Base-by-base conservation (phyloP, 257 asterid genomes). In the Fraxinus cuspidata region DNA sequence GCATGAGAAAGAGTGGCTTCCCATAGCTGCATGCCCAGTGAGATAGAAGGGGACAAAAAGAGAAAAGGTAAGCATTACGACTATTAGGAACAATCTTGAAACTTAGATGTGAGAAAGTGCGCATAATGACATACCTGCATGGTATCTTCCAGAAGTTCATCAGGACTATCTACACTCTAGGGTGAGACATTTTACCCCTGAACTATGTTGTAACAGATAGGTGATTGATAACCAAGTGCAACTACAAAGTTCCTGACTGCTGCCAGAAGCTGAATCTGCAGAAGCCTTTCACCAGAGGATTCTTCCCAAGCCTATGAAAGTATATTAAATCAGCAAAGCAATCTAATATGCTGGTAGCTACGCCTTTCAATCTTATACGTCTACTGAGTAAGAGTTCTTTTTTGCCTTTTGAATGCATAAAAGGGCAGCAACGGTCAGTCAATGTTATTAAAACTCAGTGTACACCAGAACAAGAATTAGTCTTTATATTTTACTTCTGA, bases 201-300 rank as follows among this genome's bases (percentile, higher is more conserved):
- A n/a, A n/a, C 88, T 84, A 89, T 82, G 90, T 75, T 89, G 90
- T 93, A 96, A 75, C 92, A 89, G 73, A 84, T 85, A 77, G 97
- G 89, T 71, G 97, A 93, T 81, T 93, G 97, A 83, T 87, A 86
- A 78, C 97, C 98, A 72, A 96, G 96, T 76, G 99, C 94, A 81
- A 84, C 87, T 16, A 96, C 92, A 78, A 93, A 93, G 89, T 92
- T 93, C 87, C 90, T 96, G 63, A 93, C 85, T 66, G 99, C 97
- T 73, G 90, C 67, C 81, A 96, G 99, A 81, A 96, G 98, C 90
- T 96, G 99, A 87, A 96, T 96, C 91, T 93, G 97, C 89, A 96
- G 87, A 86, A 96, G 98, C 84, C 92, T 96, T 89, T 93, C 95
- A 83, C 96, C 95, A 80, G 95, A 84, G 81, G 98, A 92, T 82